These are phyloP conservation scores for Talaromyces stipitatus DNA, from an alignment of 495 filamentous ascomycete species.

Conservation along the genomic window DNA sequence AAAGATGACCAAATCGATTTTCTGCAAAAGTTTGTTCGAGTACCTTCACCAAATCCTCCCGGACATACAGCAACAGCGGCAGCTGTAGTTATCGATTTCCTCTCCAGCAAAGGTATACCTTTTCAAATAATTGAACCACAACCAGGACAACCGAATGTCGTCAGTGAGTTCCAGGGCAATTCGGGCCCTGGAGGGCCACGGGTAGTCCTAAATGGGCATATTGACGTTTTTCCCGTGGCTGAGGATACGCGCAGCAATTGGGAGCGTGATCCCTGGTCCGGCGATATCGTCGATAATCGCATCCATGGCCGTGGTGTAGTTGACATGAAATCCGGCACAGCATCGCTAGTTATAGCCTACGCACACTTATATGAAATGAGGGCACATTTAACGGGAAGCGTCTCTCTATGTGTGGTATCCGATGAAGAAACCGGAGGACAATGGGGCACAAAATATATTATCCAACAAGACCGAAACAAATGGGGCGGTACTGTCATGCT, in stretches of 20 bases:
- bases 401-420: not conserved
- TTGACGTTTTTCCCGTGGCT: not conserved
- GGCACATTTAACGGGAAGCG: not conserved
- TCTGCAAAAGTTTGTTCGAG: not conserved
- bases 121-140: not conserved
- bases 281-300: not conserved
- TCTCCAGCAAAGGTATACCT: not conserved
- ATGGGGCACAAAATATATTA: not conserved
- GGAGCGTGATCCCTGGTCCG: constrained; percentile 2
- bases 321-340: constrained; percentile 3
- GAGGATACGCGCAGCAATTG: not conserved
- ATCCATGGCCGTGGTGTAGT: not conserved
- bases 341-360: not conserved
- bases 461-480: not conserved
- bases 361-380: not conserved
- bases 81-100: not conserved
- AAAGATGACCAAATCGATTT: not conserved
- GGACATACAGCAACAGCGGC: not conserved
- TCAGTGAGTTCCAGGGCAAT: not conserved
- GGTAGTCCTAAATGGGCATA: not conserved
- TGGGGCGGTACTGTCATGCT: constrained; percentile 2
- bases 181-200: not conserved
- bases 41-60: not conserved
- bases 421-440: constrained; percentile 2
- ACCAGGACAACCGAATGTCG: not conserved